Evolutionary conservation across 2,329 filamentous ascomycete species (phyloP).

Genomic region (Pestalotiopsis sp.): DNA sequence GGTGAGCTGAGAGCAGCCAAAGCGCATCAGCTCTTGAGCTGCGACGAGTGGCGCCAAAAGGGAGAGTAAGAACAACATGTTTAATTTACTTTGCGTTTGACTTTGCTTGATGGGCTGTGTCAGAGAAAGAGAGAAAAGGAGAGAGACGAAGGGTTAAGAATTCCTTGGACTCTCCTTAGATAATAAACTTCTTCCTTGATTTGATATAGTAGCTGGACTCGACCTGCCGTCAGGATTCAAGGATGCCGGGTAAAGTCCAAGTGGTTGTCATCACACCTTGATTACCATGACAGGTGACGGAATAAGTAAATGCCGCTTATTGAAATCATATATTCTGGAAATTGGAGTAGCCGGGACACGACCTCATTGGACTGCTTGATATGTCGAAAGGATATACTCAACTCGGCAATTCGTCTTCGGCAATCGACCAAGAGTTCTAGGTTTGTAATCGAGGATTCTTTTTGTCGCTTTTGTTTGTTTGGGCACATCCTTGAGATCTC

Average conservation of each 20-base stretch:
- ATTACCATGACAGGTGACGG: background rate
- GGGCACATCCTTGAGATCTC: background rate
- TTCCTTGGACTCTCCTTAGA: background rate
- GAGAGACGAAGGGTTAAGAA: background rate
- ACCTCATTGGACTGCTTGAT: background rate
- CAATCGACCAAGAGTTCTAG: background rate
- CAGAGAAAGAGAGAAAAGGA: background rate
- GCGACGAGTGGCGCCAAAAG: background rate
- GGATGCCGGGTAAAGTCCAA: slow-evolving; percentile 2
- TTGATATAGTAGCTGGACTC: background rate
- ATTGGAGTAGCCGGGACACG: background rate
- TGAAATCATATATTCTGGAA: background rate
- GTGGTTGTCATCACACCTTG: background rate
- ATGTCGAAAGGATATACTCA: background rate
- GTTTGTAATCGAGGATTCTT: background rate
- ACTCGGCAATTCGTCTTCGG: background rate
- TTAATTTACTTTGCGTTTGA: background rate
- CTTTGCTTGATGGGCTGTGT: background rate
- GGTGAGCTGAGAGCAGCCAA: slow-evolving; percentile 31
- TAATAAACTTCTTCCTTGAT: background rate
- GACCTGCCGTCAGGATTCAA: background rate
- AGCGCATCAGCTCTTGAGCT: slow-evolving; percentile 22
- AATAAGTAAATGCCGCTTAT: slow-evolving; percentile 6
- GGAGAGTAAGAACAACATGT: background rate
- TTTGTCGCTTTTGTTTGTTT: background rate